Evolutionary conservation across 2,329 filamentous ascomycete species (phyloP).

Genomic region (Alternaria ventricosa): DNA sequence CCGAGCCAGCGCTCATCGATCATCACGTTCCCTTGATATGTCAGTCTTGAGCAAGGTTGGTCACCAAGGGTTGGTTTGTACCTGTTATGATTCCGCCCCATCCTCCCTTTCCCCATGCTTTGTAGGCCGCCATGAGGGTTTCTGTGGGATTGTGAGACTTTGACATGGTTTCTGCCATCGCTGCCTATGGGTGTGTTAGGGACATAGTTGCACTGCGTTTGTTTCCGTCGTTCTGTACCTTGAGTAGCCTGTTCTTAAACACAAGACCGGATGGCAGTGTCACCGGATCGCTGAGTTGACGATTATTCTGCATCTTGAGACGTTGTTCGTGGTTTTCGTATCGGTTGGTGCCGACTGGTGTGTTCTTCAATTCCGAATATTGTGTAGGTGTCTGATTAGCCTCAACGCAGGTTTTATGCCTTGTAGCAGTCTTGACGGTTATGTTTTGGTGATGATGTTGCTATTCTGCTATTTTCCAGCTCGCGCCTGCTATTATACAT

Average conservation of each 20-base stretch:
- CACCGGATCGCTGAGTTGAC: constrained; percentile 16
- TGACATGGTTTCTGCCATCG: constrained; percentile 37
- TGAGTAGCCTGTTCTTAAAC: constrained; percentile 48
- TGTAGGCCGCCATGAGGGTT: constrained; percentile 55
- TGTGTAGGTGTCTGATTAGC: neutral
- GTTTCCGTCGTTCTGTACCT: constrained; percentile 55
- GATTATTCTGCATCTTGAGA: constrained; percentile 5
- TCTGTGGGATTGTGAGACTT: constrained; percentile 21
- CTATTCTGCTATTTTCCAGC: neutral
- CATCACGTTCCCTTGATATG: constrained; percentile 9
- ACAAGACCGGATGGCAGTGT: constrained; percentile 35
- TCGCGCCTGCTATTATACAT: neutral
- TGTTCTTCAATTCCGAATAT: neutral
- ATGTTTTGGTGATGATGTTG: neutral
- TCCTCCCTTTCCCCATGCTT: constrained; percentile 58
- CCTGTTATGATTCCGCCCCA: constrained; percentile 59
- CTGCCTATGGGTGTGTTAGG: constrained; percentile 44
- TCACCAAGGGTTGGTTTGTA: neutral
- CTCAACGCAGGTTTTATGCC: neutral
- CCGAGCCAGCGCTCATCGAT: neutral
- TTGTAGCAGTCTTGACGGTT: neutral
- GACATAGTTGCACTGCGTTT: constrained; percentile 50
- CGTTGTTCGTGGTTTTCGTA: neutral
- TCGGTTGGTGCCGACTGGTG: neutral
- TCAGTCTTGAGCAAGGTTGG: neutral